Base-by-base conservation (phyloP, 768 basidiomycete species). In the Russula foetens region DNA sequence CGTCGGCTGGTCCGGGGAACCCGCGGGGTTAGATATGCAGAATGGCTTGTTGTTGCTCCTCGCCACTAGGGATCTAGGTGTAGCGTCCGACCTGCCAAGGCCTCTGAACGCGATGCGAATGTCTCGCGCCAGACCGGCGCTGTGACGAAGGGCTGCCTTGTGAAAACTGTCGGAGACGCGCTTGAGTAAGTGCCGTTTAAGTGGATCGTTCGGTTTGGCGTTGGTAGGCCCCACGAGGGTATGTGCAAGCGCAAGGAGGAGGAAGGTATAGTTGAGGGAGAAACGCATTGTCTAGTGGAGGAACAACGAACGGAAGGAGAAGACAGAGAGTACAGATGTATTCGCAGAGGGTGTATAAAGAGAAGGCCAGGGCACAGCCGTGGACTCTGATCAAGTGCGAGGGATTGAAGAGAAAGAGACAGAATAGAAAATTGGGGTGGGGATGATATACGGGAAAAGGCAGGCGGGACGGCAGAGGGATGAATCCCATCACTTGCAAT, bases 41-140 rank as follows among this genome's bases (percentile, higher is more conserved):
- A 62, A 68, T 23, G 63, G 41, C 53, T 68, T 68, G 54, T 26
- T 33, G 11, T 35, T 33, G 50, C 44, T 21, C 46, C 58, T 52
- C 45, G 58, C 56, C 44, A 56, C 39, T 59, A 50, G 28, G 3
- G 38, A 1, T 19, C 23, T 15, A 29, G 48, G 56, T 0, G 19
- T 15, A 23, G 39, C 15, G 14, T 63, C 57, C 14, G 59, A 69
- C 31, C 78, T 72, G 12, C 85, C 74, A 26, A 85, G 72, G 24
- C 79, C 76, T 23, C 78, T 73, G 67, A 90, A 83, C 14, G 84
- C 85, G 35, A 84, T 67, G 29, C 87, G 84, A 58, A 91, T 76
- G 70, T 91, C 89, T 57, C 77, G 78, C 19, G 87, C 85, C 29
- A 91, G 75, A 56, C 72, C 78, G 49, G 80, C 78, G 44, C 85